Evolutionary conservation across 1,139 yeast species (phyloP), one percentile per base, ranked within the genome.

Genomic region (Taphrina populina): DNA sequence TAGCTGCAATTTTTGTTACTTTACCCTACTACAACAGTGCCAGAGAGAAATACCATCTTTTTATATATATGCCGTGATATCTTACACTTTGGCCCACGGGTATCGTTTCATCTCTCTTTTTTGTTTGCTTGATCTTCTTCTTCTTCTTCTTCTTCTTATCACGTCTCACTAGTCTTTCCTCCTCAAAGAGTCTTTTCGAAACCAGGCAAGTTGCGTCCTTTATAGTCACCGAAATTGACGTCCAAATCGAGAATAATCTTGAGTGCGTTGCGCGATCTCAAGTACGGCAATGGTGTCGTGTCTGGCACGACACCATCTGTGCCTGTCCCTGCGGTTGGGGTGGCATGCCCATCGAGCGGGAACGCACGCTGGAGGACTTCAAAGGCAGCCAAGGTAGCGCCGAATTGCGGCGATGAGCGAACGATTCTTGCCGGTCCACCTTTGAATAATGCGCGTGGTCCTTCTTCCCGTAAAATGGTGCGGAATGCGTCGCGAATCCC

Each of bases 341-440:
- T 67, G 45, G 65, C 56, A 7, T 58, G 41, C 15, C 72, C 73
- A 10, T 74, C 79, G 56, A 78, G 70, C 24, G 87, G 87, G 63
- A 82, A 68, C 57, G 79, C 62, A 47, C 74, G 74, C 65, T 83
- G 85, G 70, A 92, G 82, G 47, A 92, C 71, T 71, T 92, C 98
- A 71, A 92, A 92, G 26, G 96, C 92, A 11, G 97, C 98, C 65
- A 92, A 78, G 10, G 98, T 92, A 72, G 92, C 90, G 57, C 97
- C 98, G 70, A 92, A 92, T 71, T 92, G 98, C 17, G 98, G 98
- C 2, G 96, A 88, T 4, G 97, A 90, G 72, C 97, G 80, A 66
- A 90, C 75, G 45, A 92, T 90, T 71, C 98, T 81, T 4, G 98
- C 97, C 61, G 92, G 80, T 26, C 97, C 95, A 65, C 98, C 98